Evolutionary conservation across 106 monocot genomes (phyloP), one percentile per base, ranked within the genome.

Genomic region (Acorus gramineus): DNA sequence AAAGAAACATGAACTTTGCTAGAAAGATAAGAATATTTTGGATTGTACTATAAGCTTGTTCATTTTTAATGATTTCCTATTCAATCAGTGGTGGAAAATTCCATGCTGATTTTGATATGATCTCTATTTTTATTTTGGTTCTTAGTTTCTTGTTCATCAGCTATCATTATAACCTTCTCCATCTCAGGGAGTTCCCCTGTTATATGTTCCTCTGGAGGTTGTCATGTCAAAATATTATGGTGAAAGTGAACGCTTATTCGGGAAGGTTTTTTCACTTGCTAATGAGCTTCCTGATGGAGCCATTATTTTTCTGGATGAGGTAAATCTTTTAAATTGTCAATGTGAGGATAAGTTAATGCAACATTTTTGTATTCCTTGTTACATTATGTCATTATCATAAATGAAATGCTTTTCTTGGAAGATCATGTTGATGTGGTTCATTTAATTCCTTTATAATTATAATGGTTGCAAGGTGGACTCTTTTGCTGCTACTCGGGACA

Each of bases 211-310:
- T 50, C 73, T 98, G 8, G 96, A 91, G 76, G 73, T 96, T 55
- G 85, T 98, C 44, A 79, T 98, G 85, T 98, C 96, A 58, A 98
- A 98, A 66, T 98, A 85, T 77, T 98, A 98, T 78, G 96, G 96
- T 66, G 87, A 98, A 83, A 98, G 96, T 68, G 96, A 98, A 57
- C 72, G 85, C 3, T 63, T 91, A n/a, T 58, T 98, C 10, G 91
- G 91, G 28, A 79, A 78, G 71, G 96, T 98, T 11, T 98, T 98
- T 68, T 81, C 85, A 59, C 83, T 91, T 70, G 96, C 96, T 48
- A 87, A 98, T 77, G 91, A 98, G 45, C 67, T 98, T 11, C 80
- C 96, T 52, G 57, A 79, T 80, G 96, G 96, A 57, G 91, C 91
- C 7, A 87, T 98, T 66, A 75, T 98, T 57, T 98, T 98, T 11